Evolutionary conservation across 31 red algal species (phyloP), one percentile per base, ranked within the genome.

Genomic region (Asparagopsis taxiformis): DNA sequence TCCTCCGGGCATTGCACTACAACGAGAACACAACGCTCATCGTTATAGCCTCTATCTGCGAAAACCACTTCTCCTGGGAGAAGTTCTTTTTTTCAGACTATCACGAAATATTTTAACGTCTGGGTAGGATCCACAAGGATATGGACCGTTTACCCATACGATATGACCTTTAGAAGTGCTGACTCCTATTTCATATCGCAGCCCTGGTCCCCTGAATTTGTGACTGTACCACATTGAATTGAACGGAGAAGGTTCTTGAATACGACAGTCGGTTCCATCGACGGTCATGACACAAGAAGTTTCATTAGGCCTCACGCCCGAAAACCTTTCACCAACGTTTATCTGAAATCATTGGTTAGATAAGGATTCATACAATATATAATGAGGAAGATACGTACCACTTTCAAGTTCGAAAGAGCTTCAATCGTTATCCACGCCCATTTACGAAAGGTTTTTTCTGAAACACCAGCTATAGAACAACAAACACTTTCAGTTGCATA

Each of bases 61-160:
- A n/a, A n/a, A n/a, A n/a, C n/a, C n/a, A n/a, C n/a, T n/a, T n/a
- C n/a, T n/a, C n/a, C n/a, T n/a, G n/a, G n/a, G n/a, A n/a, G n/a
- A n/a, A n/a, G n/a, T n/a, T n/a, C n/a, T n/a, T n/a, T n/a, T n/a
- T n/a, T n/a, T n/a, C n/a, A n/a, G n/a, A n/a, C n/a, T n/a, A n/a
- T n/a, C n/a, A n/a, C n/a, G n/a, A 46, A 62, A 62, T 4, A 62
- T 62, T 9, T 30, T 5, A 32, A 62, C 23, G 13, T 62, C 15
- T 62, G 58, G 58, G 31, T 31, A 62, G 24, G 23, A 30, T 15
- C 58, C 58, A 0, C 58, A 62, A 7, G 58, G 58, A 62, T 32
- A 62, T 7, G 0, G 58, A 13, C 0, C 58, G 31, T 46, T 62
- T 0, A 1, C 0, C 23, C 58, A 62, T 9, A 0, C 58, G 31